Conservation (phyloP, 352 stramenopile species). For the Phytopythium sindhum region DNA sequence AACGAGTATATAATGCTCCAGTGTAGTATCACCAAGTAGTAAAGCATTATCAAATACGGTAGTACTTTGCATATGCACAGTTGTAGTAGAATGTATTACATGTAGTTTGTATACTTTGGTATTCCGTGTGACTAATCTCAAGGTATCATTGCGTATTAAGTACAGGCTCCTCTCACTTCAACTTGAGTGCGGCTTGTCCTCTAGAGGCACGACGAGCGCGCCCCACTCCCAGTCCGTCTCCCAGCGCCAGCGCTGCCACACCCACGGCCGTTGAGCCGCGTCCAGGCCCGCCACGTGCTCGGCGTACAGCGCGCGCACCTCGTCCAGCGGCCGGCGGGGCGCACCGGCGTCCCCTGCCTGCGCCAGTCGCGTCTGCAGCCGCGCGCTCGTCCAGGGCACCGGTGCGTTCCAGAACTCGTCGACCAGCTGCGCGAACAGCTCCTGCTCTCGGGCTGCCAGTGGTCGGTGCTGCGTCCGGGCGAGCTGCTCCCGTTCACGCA, state of each 20-base stretch:
- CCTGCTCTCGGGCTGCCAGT: constrained; percentile 25
- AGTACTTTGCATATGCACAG: too few relatives aligned
- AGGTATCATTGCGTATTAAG: too few relatives aligned
- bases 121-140: too few relatives aligned
- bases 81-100: too few relatives aligned
- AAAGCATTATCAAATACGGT: too few relatives aligned
- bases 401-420: constrained; percentile 71
- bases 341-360: constrained; percentile 16
- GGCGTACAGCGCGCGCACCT: constrained; percentile 41
- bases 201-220: constrained; percentile 14
- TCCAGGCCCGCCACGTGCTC: constrained; percentile 22
- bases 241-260: constrained; percentile 43
- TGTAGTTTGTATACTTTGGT: too few relatives aligned
- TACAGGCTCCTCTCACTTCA: too few relatives aligned
- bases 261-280: constrained; percentile 27
- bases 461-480: constrained; percentile 37
- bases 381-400: constrained; percentile 42
- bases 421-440: constrained; percentile 52
- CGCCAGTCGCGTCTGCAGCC: constrained; percentile 25
- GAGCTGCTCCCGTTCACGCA: constrained; percentile 37
- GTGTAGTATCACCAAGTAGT: too few relatives aligned
- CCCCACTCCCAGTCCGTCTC: constrained; percentile 49
- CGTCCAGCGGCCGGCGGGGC: constrained; percentile 28
- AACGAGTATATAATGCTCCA: too few relatives aligned
- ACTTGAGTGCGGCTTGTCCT: background rate